Percentiles rank a stretch among this genome's conserved stretches.
Evolutionary conservation across 768 basidiomycete genomes (phyloP).

Genomic region (Kockovaella imperatae): DNA sequence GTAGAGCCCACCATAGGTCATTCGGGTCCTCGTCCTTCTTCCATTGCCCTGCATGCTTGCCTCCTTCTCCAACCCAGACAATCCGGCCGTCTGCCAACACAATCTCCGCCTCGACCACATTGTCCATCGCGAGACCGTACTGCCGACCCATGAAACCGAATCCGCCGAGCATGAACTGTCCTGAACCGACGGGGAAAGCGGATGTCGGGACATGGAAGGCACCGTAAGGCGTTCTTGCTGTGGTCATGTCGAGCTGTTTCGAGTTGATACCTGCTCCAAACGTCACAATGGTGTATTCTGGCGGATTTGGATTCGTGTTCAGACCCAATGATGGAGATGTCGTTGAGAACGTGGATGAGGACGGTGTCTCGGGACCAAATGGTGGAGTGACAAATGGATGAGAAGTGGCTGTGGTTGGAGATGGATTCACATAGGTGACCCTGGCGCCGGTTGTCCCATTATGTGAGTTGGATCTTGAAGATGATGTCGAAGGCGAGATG

Average conservation of each 20-base stretch:
- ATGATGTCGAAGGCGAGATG: no score
- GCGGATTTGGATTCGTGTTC: slow-evolving; percentile 48
- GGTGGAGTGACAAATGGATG: slow-evolving; percentile 20
- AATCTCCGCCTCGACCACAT: slow-evolving; percentile 82
- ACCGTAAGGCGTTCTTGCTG: slow-evolving; percentile 49
- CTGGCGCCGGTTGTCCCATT: no score
- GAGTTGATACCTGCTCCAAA: slow-evolving; percentile 80
- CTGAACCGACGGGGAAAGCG: slow-evolving; percentile 46
- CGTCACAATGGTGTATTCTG: slow-evolving; percentile 62
- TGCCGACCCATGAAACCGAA: slow-evolving; percentile 81
- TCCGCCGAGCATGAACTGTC: slow-evolving; percentile 54
- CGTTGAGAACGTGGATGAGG: slow-evolving; percentile 1
- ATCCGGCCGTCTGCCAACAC: slow-evolving; percentile 86
- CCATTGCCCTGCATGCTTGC: slow-evolving; percentile 55
- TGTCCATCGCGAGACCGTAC: slow-evolving; percentile 80
- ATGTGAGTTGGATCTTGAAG: no score
- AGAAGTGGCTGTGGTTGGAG: slow-evolving; percentile 15
- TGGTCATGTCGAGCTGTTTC: slow-evolving; percentile 73
- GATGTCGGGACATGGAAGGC: slow-evolving; percentile 43
- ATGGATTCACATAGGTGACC: slow-evolving; percentile 40
- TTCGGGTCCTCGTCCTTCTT: slow-evolving; percentile 31
- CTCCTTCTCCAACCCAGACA: slow-evolving; percentile 63
- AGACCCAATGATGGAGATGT: slow-evolving; percentile 7
- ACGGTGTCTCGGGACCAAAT: slow-evolving; percentile 6
- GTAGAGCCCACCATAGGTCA: slow-evolving; percentile 41